Conservation (phyloP, 2,329 filamentous ascomycete species). For the Monosporascus sp. region DNA sequence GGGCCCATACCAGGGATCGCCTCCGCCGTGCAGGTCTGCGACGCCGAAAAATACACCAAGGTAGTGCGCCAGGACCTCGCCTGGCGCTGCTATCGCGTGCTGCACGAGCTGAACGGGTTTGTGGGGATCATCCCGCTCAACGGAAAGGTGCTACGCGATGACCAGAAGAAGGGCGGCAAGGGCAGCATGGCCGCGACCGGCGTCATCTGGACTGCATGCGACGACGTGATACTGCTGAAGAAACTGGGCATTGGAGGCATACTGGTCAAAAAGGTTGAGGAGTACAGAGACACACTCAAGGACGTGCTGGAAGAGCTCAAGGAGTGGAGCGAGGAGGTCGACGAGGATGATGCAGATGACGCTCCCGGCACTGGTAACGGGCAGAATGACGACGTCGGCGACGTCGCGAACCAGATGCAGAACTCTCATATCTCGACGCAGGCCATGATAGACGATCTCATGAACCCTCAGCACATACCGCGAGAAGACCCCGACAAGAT, state of each 20-base stretch:
- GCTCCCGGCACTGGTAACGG: conserved; percentile 44
- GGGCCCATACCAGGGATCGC: conserved; percentile 71
- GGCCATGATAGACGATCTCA: conserved; percentile 62
- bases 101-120: conserved; percentile 59
- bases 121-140: conserved; percentile 55
- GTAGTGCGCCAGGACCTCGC: conserved; percentile 60
- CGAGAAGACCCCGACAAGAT: conserved; percentile 59
- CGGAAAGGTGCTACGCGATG: conserved; percentile 45
- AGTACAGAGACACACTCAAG: conserved; percentile 69
- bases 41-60: conserved; percentile 54
- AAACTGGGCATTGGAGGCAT: conserved; percentile 64
- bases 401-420: conserved; percentile 25
- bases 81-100: conserved; percentile 50
- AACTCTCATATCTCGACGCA: conserved; percentile 39
- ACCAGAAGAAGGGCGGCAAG: conserved; percentile 40
- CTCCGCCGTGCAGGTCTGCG: conserved; percentile 63
- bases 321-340: conserved; percentile 76
- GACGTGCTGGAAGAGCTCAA: conserved; percentile 83
- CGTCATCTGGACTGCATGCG: conserved; percentile 78
- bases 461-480: conserved; percentile 59
- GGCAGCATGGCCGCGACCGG: conserved; percentile 64
- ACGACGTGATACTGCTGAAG: conserved; percentile 61
- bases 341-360: conserved; percentile 51
- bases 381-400: conserved; percentile 38
- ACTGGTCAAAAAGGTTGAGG: conserved; percentile 64